Percentiles rank a stretch among this genome's conserved stretches.
These are phyloP conservation scores for Apophysomyces ossiformis DNA, from an alignment of 371 early-diverging fungal genomes.

Conservation along the genomic window DNA sequence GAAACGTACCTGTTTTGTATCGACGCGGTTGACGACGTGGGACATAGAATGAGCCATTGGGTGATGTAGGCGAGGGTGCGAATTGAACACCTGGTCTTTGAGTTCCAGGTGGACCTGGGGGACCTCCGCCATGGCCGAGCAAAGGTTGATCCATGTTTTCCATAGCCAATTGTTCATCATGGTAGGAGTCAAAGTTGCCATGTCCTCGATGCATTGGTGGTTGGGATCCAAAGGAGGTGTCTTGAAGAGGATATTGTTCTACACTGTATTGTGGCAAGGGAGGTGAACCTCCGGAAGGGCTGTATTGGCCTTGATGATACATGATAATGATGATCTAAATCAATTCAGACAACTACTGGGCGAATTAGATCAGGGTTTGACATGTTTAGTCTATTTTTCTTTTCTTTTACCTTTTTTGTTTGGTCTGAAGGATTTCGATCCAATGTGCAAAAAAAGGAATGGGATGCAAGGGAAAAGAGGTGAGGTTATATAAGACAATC, in stretches of 20 bases:
- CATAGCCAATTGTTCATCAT: slow-evolving; percentile 15
- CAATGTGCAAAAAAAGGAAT: slow-evolving; percentile 28
- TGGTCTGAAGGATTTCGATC: slow-evolving; percentile 13
- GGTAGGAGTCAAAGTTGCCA: slow-evolving; percentile 14
- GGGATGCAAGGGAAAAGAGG: background rate
- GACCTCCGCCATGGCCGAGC: slow-evolving; percentile 21
- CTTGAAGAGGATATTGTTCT: slow-evolving; percentile 28
- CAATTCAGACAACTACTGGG: background rate
- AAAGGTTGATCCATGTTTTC: slow-evolving; percentile 24
- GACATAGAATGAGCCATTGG: slow-evolving; percentile 55
- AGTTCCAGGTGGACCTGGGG: background rate
- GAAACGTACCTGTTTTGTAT: slow-evolving; percentile 57
- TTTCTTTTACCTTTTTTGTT: background rate
- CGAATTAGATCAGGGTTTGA: background rate
- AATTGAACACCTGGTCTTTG: slow-evolving; percentile 20
- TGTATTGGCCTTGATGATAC: slow-evolving; percentile 18
- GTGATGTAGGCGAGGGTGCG: slow-evolving; percentile 29
- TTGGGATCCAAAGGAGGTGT: slow-evolving; percentile 21
- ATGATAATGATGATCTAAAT: slow-evolving; percentile 5
- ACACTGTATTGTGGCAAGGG: slow-evolving; percentile 23
- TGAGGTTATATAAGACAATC: background rate
- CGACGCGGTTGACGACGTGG: slow-evolving; percentile 62
- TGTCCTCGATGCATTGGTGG: slow-evolving; percentile 25
- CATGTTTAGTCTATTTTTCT: background rate
- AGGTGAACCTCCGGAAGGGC: background rate